phyloP scores from a whole-genome alignment of 73 alveolate species.

The Paramecium bursaria region DNA sequence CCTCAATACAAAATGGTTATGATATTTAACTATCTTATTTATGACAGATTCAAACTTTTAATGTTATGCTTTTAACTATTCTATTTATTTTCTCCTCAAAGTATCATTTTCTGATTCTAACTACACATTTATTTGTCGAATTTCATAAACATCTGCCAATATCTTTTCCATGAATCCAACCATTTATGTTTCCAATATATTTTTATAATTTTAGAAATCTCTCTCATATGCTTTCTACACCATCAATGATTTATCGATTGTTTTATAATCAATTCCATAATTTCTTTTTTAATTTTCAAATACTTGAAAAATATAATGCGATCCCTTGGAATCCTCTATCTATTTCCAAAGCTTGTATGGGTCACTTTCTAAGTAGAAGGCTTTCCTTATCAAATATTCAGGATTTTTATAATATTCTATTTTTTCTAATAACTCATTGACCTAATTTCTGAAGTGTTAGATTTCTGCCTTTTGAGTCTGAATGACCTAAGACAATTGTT shows the following conservation, averaged over 20 bases:
- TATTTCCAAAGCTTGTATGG: slow-evolving; percentile 37
- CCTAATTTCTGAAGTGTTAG: neutral
- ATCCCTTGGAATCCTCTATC: slow-evolving; percentile 22
- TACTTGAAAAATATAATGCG: slow-evolving; percentile 1
- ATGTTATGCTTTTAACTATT: too few relatives aligned
- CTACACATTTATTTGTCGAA: neutral
- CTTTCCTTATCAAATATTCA: slow-evolving; percentile 21
- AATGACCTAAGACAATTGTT: neutral
- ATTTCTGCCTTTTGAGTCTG: slow-evolving; percentile 40
- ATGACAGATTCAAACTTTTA: too few relatives aligned
- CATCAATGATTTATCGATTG: slow-evolving; percentile 31
- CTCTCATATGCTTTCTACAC: slow-evolving; percentile 33
- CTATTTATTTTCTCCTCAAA: neutral
- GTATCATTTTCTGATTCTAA: slow-evolving; percentile 38
- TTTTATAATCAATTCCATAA: slow-evolving; percentile 43
- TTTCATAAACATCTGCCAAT: slow-evolving; percentile 20
- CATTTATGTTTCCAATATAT: slow-evolving; percentile 9
- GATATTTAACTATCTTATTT: too few relatives aligned
- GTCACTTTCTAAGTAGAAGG: slow-evolving; percentile 19
- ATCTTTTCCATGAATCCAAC: slow-evolving; percentile 27
- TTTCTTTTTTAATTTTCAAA: slow-evolving; percentile 13
- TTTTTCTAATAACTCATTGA: slow-evolving; percentile 4
- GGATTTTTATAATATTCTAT: slow-evolving; percentile 43
- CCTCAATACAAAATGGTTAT: too few relatives aligned
- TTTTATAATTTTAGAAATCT: slow-evolving; percentile 14